phyloP scores from a whole-genome alignment of 768 basidiomycete species.

The Coprinellus aureogranulatus region DNA sequence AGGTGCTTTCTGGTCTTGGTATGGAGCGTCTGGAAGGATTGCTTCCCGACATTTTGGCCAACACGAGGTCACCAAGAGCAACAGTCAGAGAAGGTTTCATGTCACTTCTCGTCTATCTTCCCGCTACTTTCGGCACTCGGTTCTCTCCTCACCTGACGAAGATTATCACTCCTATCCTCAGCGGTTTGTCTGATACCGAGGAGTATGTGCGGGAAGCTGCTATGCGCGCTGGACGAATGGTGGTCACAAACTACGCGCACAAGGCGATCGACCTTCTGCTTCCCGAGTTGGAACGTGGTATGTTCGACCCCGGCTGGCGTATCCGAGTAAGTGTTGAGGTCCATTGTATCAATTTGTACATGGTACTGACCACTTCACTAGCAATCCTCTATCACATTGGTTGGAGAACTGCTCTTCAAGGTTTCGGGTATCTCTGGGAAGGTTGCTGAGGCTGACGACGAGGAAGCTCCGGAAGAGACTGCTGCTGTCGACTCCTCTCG shows the following conservation, averaged over 20 bases:
- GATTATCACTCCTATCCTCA: constrained; percentile 89
- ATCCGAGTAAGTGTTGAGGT: constrained; percentile 65
- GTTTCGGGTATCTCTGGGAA: constrained; percentile 95
- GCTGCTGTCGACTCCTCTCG: constrained; percentile 74
- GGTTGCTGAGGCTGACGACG: constrained; percentile 71
- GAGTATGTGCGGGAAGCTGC: constrained; percentile 97
- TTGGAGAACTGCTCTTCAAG: constrained; percentile 95
- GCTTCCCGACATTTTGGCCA: constrained; percentile 89
- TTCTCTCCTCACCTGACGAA: constrained; percentile 96
- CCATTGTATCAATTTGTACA: neutral
- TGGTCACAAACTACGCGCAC: constrained; percentile 89
- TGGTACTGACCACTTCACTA: constrained; percentile 27
- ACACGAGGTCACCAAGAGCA: constrained; percentile 83
- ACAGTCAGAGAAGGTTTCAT: constrained; percentile 98
- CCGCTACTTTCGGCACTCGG: constrained; percentile 92
- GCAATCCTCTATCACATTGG: constrained; percentile 95
- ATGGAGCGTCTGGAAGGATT: constrained; percentile 95
- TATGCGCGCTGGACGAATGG: constrained; percentile 98
- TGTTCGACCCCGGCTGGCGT: constrained; percentile 94
- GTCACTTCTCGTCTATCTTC: constrained; percentile 92
- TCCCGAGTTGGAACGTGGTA: constrained; percentile 90
- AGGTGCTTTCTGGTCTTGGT: constrained; percentile 93
- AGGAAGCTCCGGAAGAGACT: constrained; percentile 63
- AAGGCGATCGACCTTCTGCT: constrained; percentile 91
- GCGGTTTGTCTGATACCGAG: constrained; percentile 87